Evolutionary conservation across 2,329 filamentous ascomycete species (phyloP).

Genomic region (Aspergillus persii): DNA sequence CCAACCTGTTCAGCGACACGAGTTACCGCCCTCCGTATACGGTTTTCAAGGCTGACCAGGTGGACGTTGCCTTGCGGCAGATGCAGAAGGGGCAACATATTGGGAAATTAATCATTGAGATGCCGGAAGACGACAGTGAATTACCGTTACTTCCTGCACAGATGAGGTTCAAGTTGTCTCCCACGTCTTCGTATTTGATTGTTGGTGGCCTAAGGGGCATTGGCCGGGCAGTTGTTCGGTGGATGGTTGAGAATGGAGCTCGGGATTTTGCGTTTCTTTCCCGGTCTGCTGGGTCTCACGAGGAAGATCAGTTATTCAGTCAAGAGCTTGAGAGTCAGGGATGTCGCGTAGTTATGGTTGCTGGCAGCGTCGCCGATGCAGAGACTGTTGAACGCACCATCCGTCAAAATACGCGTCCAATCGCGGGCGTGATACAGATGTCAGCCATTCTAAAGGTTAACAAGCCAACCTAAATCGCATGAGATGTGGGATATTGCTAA

Average conservation of each 20-base stretch:
- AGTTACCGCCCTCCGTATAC: background rate
- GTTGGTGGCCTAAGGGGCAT: constrained; percentile 57
- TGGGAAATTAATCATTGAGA: constrained; percentile 7
- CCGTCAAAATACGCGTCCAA: background rate
- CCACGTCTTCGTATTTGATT: constrained; percentile 51
- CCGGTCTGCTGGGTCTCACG: constrained; percentile 32
- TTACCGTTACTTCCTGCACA: background rate
- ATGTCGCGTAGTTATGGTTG: constrained; percentile 44
- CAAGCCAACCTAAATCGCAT: background rate
- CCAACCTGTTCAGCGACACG: background rate
- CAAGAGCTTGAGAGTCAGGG: constrained; percentile 29
- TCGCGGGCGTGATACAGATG: constrained; percentile 5
- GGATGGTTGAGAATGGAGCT: constrained; percentile 51
- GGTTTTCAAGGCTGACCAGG: background rate
- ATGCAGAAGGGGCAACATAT: constrained; percentile 10
- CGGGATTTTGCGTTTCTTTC: constrained; percentile 53
- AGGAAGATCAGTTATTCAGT: background rate
- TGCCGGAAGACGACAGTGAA: constrained; percentile 2
- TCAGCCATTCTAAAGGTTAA: constrained; percentile 2
- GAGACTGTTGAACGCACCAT: background rate
- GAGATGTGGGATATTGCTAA: background rate
- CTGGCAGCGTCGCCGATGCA: constrained; percentile 2
- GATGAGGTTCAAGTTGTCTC: background rate
- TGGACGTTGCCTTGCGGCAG: constrained; percentile 3
- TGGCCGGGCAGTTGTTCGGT: constrained; percentile 50